Conservation (phyloP, 139 green algal species). For the Micractinium sp. region DNA sequence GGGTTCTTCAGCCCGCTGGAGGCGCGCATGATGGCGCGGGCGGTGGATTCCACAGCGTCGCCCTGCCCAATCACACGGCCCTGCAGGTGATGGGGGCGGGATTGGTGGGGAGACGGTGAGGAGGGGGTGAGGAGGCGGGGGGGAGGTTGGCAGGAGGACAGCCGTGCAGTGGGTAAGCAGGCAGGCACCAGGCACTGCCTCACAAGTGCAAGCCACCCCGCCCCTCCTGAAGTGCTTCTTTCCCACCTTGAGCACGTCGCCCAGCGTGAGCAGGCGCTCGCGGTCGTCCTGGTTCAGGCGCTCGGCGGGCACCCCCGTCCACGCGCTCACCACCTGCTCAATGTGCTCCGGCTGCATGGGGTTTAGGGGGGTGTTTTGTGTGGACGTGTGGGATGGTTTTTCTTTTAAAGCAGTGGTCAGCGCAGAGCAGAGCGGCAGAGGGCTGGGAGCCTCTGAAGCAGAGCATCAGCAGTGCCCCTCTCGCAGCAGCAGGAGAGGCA, state of each 20-base stretch:
- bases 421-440: no score
- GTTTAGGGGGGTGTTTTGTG: background rate
- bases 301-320: conserved; percentile 77
- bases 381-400: no score
- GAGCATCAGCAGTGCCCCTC: no score
- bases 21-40: conserved; percentile 65
- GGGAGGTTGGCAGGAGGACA: no score
- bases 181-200: no score
- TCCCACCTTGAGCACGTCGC: conserved; percentile 54
- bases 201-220: no score
- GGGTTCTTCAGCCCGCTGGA: conserved; percentile 67
- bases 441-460: no score
- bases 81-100: conserved; percentile 6
- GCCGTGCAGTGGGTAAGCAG: no score
- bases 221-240: background rate
- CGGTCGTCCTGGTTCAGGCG: conserved; percentile 69
- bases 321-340: conserved; percentile 83
- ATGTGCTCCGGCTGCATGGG: conserved; percentile 73
- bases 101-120: no score
- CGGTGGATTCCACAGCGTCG: conserved; percentile 66
- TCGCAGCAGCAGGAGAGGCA: no score
- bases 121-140: background rate
- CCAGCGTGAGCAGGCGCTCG: conserved; percentile 62
- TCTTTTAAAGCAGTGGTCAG: no score
- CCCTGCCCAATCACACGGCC: conserved; percentile 78